These are phyloP conservation scores for Decorospora gaudefroyi DNA, from an alignment of 2,329 filamentous ascomycete genomes.

Conservation along the genomic window DNA sequence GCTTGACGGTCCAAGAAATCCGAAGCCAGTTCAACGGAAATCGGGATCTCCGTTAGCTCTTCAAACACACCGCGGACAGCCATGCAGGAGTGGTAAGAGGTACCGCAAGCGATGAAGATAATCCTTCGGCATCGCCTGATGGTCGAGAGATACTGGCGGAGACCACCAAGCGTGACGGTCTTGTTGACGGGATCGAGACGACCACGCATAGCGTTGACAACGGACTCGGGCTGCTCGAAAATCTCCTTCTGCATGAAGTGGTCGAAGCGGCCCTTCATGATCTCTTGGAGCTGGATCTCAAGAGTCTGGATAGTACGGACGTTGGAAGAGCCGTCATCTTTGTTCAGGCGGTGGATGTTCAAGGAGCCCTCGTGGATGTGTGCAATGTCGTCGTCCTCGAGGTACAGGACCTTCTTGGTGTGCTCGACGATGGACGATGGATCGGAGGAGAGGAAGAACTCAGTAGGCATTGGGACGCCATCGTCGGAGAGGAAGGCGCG, in stretches of 20 bases:
- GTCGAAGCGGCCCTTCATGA: slow-evolving; percentile 99
- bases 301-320: slow-evolving; percentile 98
- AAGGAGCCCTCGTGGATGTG: slow-evolving; percentile 99
- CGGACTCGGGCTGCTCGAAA: slow-evolving; percentile 98
- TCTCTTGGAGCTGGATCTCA: slow-evolving; percentile 98
- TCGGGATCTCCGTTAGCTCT: slow-evolving; percentile 96
- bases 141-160: slow-evolving; percentile 93
- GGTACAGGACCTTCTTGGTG: slow-evolving; percentile 99
- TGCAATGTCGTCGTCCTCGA: slow-evolving; percentile 99
- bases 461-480: slow-evolving; percentile 94
- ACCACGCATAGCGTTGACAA: slow-evolving; percentile 99
- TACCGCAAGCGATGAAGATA: slow-evolving; percentile 99
- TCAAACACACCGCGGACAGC: slow-evolving; percentile 97
- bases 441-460: slow-evolving; percentile 99
- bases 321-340: slow-evolving; percentile 95
- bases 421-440: slow-evolving; percentile 98
- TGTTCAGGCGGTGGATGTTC: slow-evolving; percentile 97
- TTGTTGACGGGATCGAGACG: slow-evolving; percentile 93
- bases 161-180: slow-evolving; percentile 90
- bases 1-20: slow-evolving; percentile 97
- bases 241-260: slow-evolving; percentile 99
- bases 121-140: slow-evolving; percentile 96
- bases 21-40: slow-evolving; percentile 93
- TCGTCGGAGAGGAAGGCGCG: slow-evolving; percentile 99
- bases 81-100: slow-evolving; percentile 99